Percentiles rank a stretch among this genome's conserved stretches.
These are phyloP conservation scores for Toxoplasma gondii DNA, from an alignment of 169 alveolate genomes.

Conservation along the genomic window DNA sequence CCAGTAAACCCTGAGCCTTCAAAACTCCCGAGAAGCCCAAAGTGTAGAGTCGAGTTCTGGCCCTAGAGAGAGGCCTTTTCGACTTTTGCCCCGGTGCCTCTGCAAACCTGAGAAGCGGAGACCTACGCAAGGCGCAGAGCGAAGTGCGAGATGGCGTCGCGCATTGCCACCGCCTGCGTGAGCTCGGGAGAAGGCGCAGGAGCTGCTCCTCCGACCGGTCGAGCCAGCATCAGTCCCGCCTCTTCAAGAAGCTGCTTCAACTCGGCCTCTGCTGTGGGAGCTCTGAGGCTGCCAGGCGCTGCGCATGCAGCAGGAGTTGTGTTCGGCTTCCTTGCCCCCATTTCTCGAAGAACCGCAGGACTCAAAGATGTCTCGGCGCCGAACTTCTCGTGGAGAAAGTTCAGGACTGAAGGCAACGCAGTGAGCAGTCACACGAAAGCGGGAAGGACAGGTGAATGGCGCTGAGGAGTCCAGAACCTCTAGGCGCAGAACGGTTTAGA, in stretches of 20 bases:
- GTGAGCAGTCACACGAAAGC: background rate
- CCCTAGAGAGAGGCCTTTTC: no score
- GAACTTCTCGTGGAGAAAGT: constrained; percentile 47
- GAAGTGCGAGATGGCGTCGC: constrained; percentile 50
- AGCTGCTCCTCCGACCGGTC: background rate
- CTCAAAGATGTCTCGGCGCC: constrained; percentile 32
- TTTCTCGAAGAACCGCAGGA: constrained; percentile 36
- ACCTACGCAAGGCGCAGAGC: constrained; percentile 46
- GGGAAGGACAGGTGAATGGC: background rate
- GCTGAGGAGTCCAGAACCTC: no score
- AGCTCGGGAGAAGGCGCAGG: background rate
- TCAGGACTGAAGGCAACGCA: constrained; percentile 19
- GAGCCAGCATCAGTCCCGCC: constrained; percentile 44
- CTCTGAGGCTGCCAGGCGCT: background rate
- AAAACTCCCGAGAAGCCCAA: no score
- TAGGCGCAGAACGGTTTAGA: no score
- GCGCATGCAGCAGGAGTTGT: constrained; percentile 10
- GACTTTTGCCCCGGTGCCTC: no score
- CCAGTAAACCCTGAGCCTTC: no score
- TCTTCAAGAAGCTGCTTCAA: constrained; percentile 49
- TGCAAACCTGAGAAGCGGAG: background rate
- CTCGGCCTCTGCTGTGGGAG: background rate
- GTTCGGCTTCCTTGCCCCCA: background rate
- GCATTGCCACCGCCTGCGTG: background rate
- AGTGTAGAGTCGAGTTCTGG: no score